Percentiles rank a stretch among this genome's conserved stretches.
Evolutionary conservation across 139 green algal genomes (phyloP).

Genomic region (Tetradesmus obliquus): DNA sequence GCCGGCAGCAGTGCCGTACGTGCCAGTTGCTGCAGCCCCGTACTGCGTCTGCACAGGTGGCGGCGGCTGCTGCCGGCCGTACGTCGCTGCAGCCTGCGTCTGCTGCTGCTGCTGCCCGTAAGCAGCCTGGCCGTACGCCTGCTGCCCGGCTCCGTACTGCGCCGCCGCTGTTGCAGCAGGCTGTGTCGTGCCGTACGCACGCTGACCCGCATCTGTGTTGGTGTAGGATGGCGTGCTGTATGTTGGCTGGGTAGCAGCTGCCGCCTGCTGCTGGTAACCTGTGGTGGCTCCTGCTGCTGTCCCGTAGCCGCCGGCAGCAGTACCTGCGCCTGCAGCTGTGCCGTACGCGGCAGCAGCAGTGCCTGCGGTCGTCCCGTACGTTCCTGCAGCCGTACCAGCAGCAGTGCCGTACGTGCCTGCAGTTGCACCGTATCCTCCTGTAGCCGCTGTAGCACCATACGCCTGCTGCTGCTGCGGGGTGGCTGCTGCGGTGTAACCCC

Average conservation of each 20-base stretch:
- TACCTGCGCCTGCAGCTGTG: not conserved
- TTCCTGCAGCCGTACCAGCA: not conserved
- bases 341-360: not conserved
- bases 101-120: not conserved
- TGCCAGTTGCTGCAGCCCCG: not conserved
- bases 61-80: not conserved
- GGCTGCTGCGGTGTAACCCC: not conserved
- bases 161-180: not conserved
- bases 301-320: not conserved
- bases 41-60: not conserved
- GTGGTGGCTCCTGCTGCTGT: not conserved
- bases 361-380: not conserved
- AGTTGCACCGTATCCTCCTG: slow-evolving; percentile 3
- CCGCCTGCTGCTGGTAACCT: not conserved
- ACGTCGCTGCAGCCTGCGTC: not conserved
- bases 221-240: slow-evolving; percentile 11
- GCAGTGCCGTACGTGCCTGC: not conserved
- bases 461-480: slow-evolving; percentile 4
- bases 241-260: not conserved
- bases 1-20: not conserved
- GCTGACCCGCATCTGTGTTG: not conserved
- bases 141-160: not conserved
- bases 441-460: not conserved
- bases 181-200: not conserved
- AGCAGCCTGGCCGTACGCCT: not conserved